Base-by-base conservation (phyloP, 768 basidiomycete genomes). In the Coprinopsis marcescibilis region DNA sequence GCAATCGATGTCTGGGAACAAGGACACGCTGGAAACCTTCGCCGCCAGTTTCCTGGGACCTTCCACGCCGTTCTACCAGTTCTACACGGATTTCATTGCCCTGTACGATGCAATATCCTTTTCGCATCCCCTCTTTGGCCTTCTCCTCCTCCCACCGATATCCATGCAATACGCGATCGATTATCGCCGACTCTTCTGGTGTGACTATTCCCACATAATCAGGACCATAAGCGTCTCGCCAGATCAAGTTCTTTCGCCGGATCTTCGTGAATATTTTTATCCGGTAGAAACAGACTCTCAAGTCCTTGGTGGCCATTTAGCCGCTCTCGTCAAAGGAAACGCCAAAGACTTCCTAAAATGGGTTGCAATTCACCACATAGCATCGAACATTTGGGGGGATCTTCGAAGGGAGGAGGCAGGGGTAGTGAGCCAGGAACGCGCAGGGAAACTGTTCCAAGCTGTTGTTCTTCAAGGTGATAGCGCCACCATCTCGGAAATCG, bases 21-120 rank as follows among this genome's bases (percentile, higher is more conserved):
- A 54, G 17, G 26, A 51, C 25, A 60, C 62, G 50, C 61, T 89
- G 45, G 85, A 89, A 52, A 55, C 65, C 4, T 78, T 76, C 2
- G 73, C 85, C 2, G 49, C 59, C 11, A 66, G 68, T 20, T 82
- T 83, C 61, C 76, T 90, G n/a, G 81, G 84, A 0, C 51, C 71
- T 1, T 65, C 68, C 3, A 81, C 82, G 0, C 90, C 93, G 0
- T 97, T 97, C 71, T 96, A 81, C 69, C 92, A 95, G 61, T 90
- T 86, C 57, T 98, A 92, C 67, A 86, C 85, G 12, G 93, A 96
- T 63, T 85, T 96, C 59, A 72, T 95, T 46, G 82, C 78, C 1
- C 67, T 97, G n/a, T 98, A 94, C 65, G 88, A 90, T 57, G 78
- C 90, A 3, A 81, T 92, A 54, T 97, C 94, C 6, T 94, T 94